These are phyloP conservation scores for Macrocybe gigantea DNA, from an alignment of 768 basidiomycete genomes.

Conservation along the genomic window DNA sequence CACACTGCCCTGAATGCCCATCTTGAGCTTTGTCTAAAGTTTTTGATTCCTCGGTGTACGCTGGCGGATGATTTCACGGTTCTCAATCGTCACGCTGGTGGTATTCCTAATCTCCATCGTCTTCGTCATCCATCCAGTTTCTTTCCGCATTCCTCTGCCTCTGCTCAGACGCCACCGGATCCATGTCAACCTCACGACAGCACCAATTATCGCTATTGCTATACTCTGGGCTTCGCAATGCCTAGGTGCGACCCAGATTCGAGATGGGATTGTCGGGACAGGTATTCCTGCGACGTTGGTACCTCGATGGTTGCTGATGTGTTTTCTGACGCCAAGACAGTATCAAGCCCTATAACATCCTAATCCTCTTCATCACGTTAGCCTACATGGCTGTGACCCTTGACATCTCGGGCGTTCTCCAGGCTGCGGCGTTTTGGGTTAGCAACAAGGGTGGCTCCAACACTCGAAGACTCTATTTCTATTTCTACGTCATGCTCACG, in stretches of 20 bases:
- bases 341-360: slow-evolving; percentile 87
- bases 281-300: slow-evolving; percentile 15
- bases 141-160: slow-evolving; percentile 23
- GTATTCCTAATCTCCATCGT: slow-evolving; percentile 41
- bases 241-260: slow-evolving; percentile 41
- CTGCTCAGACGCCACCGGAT: slow-evolving; percentile 17
- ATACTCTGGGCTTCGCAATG: slow-evolving; percentile 47
- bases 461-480: slow-evolving; percentile 69
- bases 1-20: no score
- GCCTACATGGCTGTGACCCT: slow-evolving; percentile 93
- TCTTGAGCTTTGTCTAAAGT: no score
- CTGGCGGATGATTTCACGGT: slow-evolving; percentile 30
- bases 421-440: slow-evolving; percentile 88
- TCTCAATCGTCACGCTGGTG: slow-evolving; percentile 41
- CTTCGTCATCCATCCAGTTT: slow-evolving; percentile 38
- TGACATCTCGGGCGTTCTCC: slow-evolving; percentile 83
- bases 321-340: slow-evolving; percentile 36
- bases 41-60: neutral
- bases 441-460: slow-evolving; percentile 72
- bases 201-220: slow-evolving; percentile 42
- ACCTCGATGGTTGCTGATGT: neutral
- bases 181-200: slow-evolving; percentile 31
- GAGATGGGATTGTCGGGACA: slow-evolving; percentile 65
- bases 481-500: slow-evolving; percentile 84
- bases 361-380: slow-evolving; percentile 88